Percentiles rank a stretch among this genome's conserved stretches.
Evolutionary conservation across 352 stramenopile genomes (phyloP).

Genomic region (Phytophthora pini): DNA sequence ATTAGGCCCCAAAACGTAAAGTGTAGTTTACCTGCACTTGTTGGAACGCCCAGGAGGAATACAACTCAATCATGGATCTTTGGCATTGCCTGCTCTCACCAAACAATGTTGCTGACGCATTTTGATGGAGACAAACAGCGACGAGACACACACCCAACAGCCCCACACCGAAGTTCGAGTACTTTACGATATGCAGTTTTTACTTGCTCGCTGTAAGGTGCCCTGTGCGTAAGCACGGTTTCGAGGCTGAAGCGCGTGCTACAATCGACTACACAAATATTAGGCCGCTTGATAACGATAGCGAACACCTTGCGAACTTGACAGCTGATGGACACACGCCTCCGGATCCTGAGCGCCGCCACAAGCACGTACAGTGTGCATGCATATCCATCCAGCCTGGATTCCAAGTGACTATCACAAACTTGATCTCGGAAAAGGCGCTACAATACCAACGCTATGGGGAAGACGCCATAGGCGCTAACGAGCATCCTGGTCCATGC

Average conservation of each 20-base stretch:
- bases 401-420: conserved; percentile 16
- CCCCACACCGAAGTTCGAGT: conserved; percentile 6
- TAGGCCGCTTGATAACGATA: neutral
- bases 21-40: too few species aligned
- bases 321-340: conserved; percentile 24
- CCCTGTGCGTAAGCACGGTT: neutral
- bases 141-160: conserved; percentile 15
- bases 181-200: conserved; percentile 7
- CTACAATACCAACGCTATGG: neutral
- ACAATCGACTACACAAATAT: conserved; percentile 7
- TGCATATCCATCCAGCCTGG: too few species aligned
- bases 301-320: conserved; percentile 11
- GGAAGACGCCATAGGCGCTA: conserved; percentile 7
- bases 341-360: conserved; percentile 5
- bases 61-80: neutral
- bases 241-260: neutral
- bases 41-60: too few species aligned
- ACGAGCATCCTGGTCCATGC: conserved; percentile 3
- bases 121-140: conserved; percentile 8
- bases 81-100: neutral
- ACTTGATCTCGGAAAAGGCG: conserved; percentile 29
- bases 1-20: too few species aligned
- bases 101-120: neutral
- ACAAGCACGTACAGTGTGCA: neutral
- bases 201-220: neutral